Evolutionary conservation across 129 eudicot species (phyloP).

Genomic region (Chrysanthemum makinoi): DNA sequence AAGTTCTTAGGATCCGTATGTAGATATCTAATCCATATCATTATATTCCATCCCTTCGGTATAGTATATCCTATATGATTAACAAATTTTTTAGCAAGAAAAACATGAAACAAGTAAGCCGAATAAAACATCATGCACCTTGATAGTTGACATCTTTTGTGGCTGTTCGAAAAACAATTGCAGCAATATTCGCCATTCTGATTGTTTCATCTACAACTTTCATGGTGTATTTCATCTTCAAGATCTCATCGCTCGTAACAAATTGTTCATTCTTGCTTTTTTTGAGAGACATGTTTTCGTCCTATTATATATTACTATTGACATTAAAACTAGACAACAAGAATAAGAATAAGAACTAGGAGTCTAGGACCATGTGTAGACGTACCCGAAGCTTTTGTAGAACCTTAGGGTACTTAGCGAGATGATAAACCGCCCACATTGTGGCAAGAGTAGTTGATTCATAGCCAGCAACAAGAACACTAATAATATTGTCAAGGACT

Average conservation of each 20-base stretch:
- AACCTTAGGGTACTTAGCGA: constrained; percentile 59
- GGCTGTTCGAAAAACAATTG: constrained; percentile 32
- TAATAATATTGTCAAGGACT: constrained; percentile 54
- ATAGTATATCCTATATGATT: constrained; percentile 35
- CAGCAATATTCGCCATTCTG: constrained; percentile 40
- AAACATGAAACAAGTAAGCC: neutral
- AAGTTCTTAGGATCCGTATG: constrained; percentile 50
- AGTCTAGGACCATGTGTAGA: neutral
- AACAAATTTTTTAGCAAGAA: neutral
- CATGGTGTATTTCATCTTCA: constrained; percentile 43
- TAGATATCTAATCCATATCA: constrained; percentile 42
- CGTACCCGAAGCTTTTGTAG: constrained; percentile 66
- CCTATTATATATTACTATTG: constrained; percentile 8
- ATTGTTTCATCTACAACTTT: constrained; percentile 49
- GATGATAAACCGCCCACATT: constrained; percentile 55
- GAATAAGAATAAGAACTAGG: neutral
- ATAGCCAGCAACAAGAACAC: constrained; percentile 42
- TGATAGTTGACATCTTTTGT: constrained; percentile 36
- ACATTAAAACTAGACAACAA: neutral
- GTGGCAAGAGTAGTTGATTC: constrained; percentile 38
- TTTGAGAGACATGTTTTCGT: constrained; percentile 26
- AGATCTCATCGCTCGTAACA: constrained; percentile 46
- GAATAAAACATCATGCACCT: constrained; percentile 19
- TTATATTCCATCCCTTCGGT: constrained; percentile 50
- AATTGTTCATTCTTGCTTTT: constrained; percentile 30